Evolutionary conservation across 441 rosid genomes (phyloP).

Genomic region (Erodium moschatum): DNA sequence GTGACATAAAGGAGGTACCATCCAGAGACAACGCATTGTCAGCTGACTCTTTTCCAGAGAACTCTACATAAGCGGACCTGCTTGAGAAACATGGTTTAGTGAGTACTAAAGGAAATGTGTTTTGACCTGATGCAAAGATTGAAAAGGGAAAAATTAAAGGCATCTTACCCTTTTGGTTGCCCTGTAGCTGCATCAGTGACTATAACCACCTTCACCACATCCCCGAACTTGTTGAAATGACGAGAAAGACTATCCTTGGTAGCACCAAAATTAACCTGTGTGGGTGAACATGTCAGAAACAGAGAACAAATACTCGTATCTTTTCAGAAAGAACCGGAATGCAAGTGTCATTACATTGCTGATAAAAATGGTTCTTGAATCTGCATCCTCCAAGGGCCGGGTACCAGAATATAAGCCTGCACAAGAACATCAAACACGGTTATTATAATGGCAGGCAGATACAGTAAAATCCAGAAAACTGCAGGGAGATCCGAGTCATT

Average conservation of each 20-base stretch:
- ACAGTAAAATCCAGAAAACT: slow-evolving; percentile 1
- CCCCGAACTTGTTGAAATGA: slow-evolving; percentile 86
- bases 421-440: slow-evolving; percentile 15
- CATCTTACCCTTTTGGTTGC: slow-evolving; percentile 72
- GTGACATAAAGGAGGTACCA: slow-evolving; percentile 86
- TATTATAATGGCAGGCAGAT: neutral
- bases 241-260: slow-evolving; percentile 83
- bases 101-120: neutral
- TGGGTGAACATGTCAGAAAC: slow-evolving; percentile 18
- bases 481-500: neutral
- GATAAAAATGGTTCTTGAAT: slow-evolving; percentile 77
- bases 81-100: slow-evolving; percentile 13
- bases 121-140: slow-evolving; percentile 5
- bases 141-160: slow-evolving; percentile 13
- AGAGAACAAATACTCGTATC: slow-evolving; percentile 6
- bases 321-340: slow-evolving; percentile 4
- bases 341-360: slow-evolving; percentile 56
- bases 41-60: slow-evolving; percentile 73
- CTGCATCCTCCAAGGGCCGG: slow-evolving; percentile 67
- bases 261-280: slow-evolving; percentile 93
- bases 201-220: slow-evolving; percentile 74
- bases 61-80: slow-evolving; percentile 85
- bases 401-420: slow-evolving; percentile 53
- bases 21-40: slow-evolving; percentile 73
- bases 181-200: slow-evolving; percentile 83